Base-by-base conservation (phyloP, 306 rosid genomes). In the Myrica gale region DNA sequence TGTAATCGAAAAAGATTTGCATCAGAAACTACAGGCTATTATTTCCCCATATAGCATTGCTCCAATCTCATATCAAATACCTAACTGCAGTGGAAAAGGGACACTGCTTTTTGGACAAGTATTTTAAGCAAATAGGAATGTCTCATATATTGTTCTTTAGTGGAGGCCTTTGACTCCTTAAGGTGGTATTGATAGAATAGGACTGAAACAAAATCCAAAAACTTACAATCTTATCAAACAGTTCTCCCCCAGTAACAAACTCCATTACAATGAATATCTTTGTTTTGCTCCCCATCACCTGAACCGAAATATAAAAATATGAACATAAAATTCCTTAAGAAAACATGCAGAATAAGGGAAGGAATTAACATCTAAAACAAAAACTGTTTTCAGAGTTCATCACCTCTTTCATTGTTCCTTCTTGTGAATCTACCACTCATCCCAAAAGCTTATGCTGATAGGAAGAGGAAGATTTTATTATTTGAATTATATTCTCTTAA, bases 181-280 rank as follows among this genome's bases (percentile, higher is more conserved):
- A 77, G 74, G 77, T 74, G 54, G 62, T 51, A 7, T 4, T 26
- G 21, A 50, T 13, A 46, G 46, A 68, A 76, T 1, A 67, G 16
- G 47, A 82, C 9, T n/a, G 45, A 57, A 46, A 57, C 56, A 83
- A 5, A 70, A 23, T 78, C 53, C 7, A 39, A 67, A 9, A 21
- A 85, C 98, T 90, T 84, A 95, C 99, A 87, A 92, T 95, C 88
- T 95, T 95, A 85, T 95, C 99, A 73, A 95, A 95, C 70, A 95
- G 99, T 89, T 95, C 99, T 11, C 97, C 99, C 7, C 99, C 99
- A 3, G 99, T 95, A 62, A 85, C 97, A 79, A 88, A 92, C 84
- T 95, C 99, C 91, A 95, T 84, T 62, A 90, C 92, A 51, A 95
- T 95, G 84, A 90, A 92, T 84, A 95, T 95, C 86, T 95, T 95